A percentile compares a stretch with the other conserved stretches of the same genome.
phyloP scores from a whole-genome alignment of 2,329 filamentous ascomycete species.

The Lasiodiplodia sp. region DNA sequence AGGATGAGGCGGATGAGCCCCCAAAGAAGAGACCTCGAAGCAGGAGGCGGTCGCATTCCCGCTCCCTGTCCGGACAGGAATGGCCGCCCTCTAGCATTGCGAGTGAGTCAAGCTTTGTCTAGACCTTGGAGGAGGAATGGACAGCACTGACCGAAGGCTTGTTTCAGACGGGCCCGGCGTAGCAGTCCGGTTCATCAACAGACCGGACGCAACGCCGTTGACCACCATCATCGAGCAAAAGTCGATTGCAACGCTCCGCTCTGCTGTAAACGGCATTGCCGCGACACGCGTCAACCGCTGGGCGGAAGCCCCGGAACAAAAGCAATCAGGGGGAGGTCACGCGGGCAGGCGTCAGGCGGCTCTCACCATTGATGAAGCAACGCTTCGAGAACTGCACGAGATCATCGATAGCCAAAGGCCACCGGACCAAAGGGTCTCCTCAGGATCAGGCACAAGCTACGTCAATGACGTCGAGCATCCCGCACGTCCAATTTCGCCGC shows the following conservation, averaged over 20 bases:
- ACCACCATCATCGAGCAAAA: conserved; percentile 53
- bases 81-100: conserved; percentile 11
- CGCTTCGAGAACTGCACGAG: conserved; percentile 26
- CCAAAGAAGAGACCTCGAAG: conserved; percentile 10
- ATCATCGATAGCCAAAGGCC: conserved; percentile 25
- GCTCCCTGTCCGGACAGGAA: conserved; percentile 13
- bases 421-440: background rate
- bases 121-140: background rate
- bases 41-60: conserved; percentile 8
- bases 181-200: conserved; percentile 36
- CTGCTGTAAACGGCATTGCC: conserved; percentile 29
- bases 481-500: conserved; percentile 21
- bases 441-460: conserved; percentile 6
- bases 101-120: conserved; percentile 21
- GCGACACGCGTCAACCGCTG: conserved; percentile 1
- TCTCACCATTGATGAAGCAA: conserved; percentile 26
- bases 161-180: conserved; percentile 22
- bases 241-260: conserved; percentile 51
- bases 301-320: conserved; percentile 8
- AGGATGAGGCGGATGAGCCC: conserved; percentile 6
- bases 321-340: conserved; percentile 8
- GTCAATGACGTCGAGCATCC: conserved; percentile 12
- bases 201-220: conserved; percentile 47
- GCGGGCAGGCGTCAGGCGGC: conserved; percentile 17
- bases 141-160: conserved; percentile 11